Percentiles rank a stretch among this genome's conserved stretches.
These are phyloP conservation scores for Berkeleyomyces basicola DNA, from an alignment of 2,329 filamentous ascomycete species.

Conservation along the genomic window DNA sequence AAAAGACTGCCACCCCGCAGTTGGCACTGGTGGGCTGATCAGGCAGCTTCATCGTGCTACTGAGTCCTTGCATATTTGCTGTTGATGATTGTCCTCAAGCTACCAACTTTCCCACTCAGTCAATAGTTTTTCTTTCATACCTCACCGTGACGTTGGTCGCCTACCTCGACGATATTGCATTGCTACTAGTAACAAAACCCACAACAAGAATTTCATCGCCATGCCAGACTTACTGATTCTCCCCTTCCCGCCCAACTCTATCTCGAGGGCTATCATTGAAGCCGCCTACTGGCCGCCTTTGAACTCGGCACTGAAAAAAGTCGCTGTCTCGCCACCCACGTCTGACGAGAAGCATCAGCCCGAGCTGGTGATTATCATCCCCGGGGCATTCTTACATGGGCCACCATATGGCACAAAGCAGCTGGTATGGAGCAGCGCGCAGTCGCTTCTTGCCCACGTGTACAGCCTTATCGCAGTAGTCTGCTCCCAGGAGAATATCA, in stretches of 20 bases:
- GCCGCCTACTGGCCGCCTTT: slow-evolving; percentile 45
- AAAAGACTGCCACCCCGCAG: too few relatives aligned
- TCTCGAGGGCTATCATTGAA: slow-evolving; percentile 33
- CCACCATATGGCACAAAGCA: slow-evolving; percentile 30
- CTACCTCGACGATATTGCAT: neutral
- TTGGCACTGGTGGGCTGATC: too few relatives aligned
- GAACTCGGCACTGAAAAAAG: slow-evolving; percentile 32
- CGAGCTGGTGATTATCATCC: slow-evolving; percentile 38
- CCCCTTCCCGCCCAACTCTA: slow-evolving; percentile 42
- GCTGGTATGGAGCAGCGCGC: slow-evolving; percentile 48
- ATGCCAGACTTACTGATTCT: slow-evolving; percentile 36
- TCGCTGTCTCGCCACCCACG: slow-evolving; percentile 16
- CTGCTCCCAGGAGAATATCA: slow-evolving; percentile 45
- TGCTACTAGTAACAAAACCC: neutral
- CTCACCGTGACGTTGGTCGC: too few relatives aligned
- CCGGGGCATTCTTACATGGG: slow-evolving; percentile 42
- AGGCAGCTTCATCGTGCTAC: too few relatives aligned
- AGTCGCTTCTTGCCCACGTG: slow-evolving; percentile 56
- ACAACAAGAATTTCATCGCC: neutral
- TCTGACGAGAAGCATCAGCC: slow-evolving; percentile 8
- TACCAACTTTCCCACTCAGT: too few relatives aligned
- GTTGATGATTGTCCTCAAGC: slow-evolving; percentile 22
- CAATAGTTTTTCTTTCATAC: too few relatives aligned
- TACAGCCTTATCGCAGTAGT: slow-evolving; percentile 64
- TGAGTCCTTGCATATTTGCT: neutral